Evolutionary conservation across 139 green algal species (phyloP).

Genomic region (Zygnema circumcarinatum): DNA sequence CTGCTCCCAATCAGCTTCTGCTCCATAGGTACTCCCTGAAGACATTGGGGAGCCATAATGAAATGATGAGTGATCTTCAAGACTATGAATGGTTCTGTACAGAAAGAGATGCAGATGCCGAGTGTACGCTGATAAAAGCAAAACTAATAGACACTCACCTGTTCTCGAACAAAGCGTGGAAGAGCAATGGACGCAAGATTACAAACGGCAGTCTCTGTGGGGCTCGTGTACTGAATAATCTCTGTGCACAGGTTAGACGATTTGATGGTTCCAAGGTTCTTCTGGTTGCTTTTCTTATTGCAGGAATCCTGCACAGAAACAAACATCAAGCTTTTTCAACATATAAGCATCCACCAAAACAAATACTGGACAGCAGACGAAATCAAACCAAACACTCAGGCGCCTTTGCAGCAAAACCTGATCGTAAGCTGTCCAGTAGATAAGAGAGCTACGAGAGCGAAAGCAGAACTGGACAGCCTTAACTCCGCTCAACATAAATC

Average conservation of each 20-base stretch:
- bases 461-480: no score
- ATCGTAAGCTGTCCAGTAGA: no score
- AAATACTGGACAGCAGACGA: neutral
- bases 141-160: no score
- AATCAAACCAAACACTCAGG: no score
- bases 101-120: no score
- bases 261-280: constrained; percentile 94
- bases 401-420: no score
- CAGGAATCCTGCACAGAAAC: constrained; percentile 73
- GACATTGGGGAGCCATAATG: neutral
- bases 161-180: constrained; percentile 81
- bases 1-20: constrained; percentile 84
- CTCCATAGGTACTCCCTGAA: neutral
- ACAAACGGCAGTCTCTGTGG: constrained; percentile 98
- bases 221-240: constrained; percentile 95
- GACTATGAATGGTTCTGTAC: no score
- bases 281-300: constrained; percentile 97
- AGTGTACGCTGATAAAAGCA: no score
- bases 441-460: no score
- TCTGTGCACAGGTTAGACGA: constrained; percentile 99
- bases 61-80: no score
- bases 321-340: neutral
- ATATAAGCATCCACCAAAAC: neutral
- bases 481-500: no score
- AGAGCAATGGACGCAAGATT: constrained; percentile 98